Conservation (phyloP, 78 protist species). For the Dictyostelium brefeldianum region DNA sequence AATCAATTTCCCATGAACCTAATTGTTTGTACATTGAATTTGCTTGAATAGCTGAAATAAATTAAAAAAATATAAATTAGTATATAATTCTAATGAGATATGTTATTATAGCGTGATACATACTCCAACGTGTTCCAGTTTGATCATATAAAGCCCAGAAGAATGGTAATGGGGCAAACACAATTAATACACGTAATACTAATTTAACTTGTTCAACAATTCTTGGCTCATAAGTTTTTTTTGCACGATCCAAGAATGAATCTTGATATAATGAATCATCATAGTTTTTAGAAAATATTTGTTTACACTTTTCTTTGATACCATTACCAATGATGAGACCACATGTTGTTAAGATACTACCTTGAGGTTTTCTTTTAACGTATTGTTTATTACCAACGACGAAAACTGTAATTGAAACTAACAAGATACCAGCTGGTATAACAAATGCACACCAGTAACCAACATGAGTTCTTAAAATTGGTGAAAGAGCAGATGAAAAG, state of each 20-base stretch:
- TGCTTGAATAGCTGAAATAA: too few species aligned
- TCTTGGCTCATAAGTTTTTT: constrained; percentile 7
- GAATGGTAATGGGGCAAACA: constrained; percentile 79
- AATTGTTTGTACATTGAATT: constrained; percentile 65
- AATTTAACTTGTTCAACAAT: constrained; percentile 27
- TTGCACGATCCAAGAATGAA: constrained; percentile 56
- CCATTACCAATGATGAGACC: constrained; percentile 21
- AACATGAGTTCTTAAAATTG: constrained; percentile 74
- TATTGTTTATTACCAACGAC: constrained; percentile 55
- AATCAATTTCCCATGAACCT: constrained; percentile 21
- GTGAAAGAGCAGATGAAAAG: constrained; percentile 84
- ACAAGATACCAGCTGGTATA: constrained; percentile 81
- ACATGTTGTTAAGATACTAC: constrained; percentile 16
- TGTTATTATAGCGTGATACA: background rate
- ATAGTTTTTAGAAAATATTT: background rate
- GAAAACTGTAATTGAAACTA: constrained; percentile 55
- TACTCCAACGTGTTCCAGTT: constrained; percentile 57
- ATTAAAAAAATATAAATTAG: too few species aligned
- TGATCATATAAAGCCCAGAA: constrained; percentile 90
- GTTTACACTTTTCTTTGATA: constrained; percentile 17
- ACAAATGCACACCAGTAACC: constrained; percentile 86
- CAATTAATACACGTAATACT: constrained; percentile 27
- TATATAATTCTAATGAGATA: background rate
- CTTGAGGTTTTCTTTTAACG: constrained; percentile 25
- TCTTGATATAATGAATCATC: constrained; percentile 19